Conservation (phyloP, 176 grass and related monocot genomes). For the Sorghum bicolor region DNA sequence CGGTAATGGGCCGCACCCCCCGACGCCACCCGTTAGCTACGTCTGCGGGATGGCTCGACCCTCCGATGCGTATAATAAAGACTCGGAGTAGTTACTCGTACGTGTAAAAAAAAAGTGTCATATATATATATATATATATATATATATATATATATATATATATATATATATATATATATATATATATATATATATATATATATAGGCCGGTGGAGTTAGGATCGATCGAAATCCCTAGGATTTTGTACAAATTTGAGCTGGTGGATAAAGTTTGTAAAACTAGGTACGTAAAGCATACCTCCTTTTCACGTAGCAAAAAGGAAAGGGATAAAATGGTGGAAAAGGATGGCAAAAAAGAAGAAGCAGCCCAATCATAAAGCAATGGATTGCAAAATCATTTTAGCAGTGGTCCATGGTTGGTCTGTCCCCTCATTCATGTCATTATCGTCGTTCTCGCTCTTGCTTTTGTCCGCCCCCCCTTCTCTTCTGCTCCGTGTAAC, state of each 20-base stretch:
- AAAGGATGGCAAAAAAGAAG: neutral
- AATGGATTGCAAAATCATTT: conserved; percentile 86
- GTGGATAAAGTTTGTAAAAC: neutral
- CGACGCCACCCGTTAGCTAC: too few species aligned
- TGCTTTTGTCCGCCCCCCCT: conserved; percentile 16
- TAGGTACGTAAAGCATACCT: neutral
- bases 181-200: too few species aligned
- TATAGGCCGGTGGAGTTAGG: too few species aligned
- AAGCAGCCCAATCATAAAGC: conserved; percentile 54
- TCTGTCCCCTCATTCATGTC: conserved; percentile 12
- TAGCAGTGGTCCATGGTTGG: conserved; percentile 30
- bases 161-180: too few species aligned
- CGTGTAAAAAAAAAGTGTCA: too few species aligned
- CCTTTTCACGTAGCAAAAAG: neutral
- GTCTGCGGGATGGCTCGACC: too few species aligned
- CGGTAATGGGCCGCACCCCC: too few species aligned
- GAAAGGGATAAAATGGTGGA: neutral
- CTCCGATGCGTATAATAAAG: too few species aligned
- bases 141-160: too few species aligned
- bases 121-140: too few species aligned
- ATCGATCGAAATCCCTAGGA: neutral
- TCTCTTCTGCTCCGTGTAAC: conserved; percentile 7
- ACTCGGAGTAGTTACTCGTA: too few species aligned
- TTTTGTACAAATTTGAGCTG: neutral
- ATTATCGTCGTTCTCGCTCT: conserved; percentile 2